phyloP scores from a whole-genome alignment of 257 asterid genomes.

The Datura wrightii region DNA sequence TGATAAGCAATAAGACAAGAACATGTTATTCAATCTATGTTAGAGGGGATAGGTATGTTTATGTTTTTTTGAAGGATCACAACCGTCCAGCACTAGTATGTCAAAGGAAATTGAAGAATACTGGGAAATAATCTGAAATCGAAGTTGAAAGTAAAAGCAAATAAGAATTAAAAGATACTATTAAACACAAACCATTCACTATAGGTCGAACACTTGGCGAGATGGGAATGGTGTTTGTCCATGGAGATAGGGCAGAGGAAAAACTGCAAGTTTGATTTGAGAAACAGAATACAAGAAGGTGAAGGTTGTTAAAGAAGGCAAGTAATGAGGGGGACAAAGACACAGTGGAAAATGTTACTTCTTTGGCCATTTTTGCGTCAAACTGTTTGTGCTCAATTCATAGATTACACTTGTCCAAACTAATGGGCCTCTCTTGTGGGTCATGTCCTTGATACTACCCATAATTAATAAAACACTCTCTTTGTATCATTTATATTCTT shows the following conservation, averaged over 20 bases:
- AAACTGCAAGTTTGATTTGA: slow-evolving; percentile 34
- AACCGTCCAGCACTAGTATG: too few relatives aligned
- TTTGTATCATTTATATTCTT: slow-evolving; percentile 19
- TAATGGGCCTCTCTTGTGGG: slow-evolving; percentile 67
- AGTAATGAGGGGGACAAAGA: slow-evolving; percentile 47
- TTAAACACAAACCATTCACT: slow-evolving; percentile 35
- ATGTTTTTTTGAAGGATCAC: too few relatives aligned
- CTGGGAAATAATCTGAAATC: too few relatives aligned
- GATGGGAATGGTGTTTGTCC: slow-evolving; percentile 68
- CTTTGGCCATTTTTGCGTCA: slow-evolving; percentile 57
- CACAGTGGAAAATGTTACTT: slow-evolving; percentile 42
- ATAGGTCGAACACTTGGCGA: slow-evolving; percentile 58
- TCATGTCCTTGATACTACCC: slow-evolving; percentile 38
- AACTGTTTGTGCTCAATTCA: slow-evolving; percentile 60
- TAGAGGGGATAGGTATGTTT: too few relatives aligned
- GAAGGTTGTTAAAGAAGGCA: slow-evolving; percentile 45
- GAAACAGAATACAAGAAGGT: slow-evolving; percentile 49
- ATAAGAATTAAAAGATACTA: slow-evolving; percentile 45
- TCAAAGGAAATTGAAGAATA: too few relatives aligned
- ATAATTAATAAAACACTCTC: background rate
- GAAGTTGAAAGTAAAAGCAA: background rate
- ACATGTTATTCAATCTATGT: background rate
- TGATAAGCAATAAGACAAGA: slow-evolving; percentile 36
- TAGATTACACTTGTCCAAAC: slow-evolving; percentile 60
- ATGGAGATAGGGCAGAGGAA: slow-evolving; percentile 48